Base-by-base conservation (phyloP, 2,329 filamentous ascomycete species). In the Pyrenochaeta sp. region DNA sequence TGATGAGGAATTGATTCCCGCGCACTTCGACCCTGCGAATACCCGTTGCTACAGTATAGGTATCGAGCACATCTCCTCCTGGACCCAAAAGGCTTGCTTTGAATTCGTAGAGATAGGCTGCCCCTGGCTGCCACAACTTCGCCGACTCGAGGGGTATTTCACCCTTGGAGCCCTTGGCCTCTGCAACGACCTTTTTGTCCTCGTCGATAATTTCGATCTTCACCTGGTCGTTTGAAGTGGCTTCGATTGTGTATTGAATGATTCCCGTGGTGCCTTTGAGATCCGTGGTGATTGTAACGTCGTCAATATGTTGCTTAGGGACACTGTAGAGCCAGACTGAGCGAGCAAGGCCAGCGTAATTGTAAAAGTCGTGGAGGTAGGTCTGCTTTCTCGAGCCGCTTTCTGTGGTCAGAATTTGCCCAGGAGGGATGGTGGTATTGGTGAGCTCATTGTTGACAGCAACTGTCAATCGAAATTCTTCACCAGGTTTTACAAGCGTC, bases 311-410 rank as follows among this genome's bases (percentile, higher is more conserved):
- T 9, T 42, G 9, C 4, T 13, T 21, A 3, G 48, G 48, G 7
- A 51, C 13, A 3, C 28, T 35, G 18, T 51, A 51, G 2, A 51
- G 40, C 48, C 48, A 51, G 4, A 51, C 39, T 2, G 48, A 47
- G 10, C 48, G 34, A 18, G 48, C 22, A 14, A 51, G 39, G 3
- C 48, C 48, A 13, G 48, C 35, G 22, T 51, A 51, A 22, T 51
- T 51, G 34, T 40, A 51, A 17, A 51, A 51, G 26, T 51, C 48
- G 22, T 51, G 48, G 23, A 43, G 17, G 18, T 51, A 47, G 0
- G 9, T 39, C 24, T 51, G 43, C 17, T 47, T 51, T 26, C 20
- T 35, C 15, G 13, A 14, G 4, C 36, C 42, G 17, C 38, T 21
- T 4, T 17, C 18, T 11, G 35, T 15, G 10, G 21, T 41, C 17